A percentile compares a stretch with the other conserved stretches of the same genome.
Conservation (phyloP, 495 filamentous ascomycete species). For the Parathielavia appendiculata region DNA sequence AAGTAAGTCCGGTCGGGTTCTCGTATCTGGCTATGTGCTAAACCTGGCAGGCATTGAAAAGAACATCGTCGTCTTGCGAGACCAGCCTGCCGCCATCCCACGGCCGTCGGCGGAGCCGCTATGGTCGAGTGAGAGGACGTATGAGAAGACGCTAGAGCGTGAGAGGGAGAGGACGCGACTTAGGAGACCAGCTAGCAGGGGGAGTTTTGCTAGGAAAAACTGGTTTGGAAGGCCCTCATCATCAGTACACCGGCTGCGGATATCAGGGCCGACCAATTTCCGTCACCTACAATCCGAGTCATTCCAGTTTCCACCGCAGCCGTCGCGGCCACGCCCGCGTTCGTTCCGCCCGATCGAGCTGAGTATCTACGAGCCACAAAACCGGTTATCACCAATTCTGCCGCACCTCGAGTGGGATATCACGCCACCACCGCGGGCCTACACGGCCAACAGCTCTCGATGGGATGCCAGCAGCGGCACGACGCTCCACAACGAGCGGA, state of each 20-base stretch:
- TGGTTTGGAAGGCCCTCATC: conserved; percentile 35
- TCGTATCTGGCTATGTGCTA: not conserved
- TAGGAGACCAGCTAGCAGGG: conserved; percentile 30
- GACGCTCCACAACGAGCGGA: conserved; percentile 39
- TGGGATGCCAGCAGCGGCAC: conserved; percentile 32
- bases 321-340: conserved; percentile 29
- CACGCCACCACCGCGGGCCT: conserved; percentile 40
- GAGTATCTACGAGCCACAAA: conserved; percentile 63
- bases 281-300: conserved; percentile 47
- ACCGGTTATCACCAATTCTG: conserved; percentile 60
- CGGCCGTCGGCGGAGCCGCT: conserved; percentile 32
- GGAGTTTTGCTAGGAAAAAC: conserved; percentile 31
- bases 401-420: conserved; percentile 45
- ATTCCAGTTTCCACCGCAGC: conserved; percentile 32
- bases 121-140: conserved; percentile 27
- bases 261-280: conserved; percentile 47
- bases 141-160: conserved; percentile 25
- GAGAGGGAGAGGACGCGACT: conserved; percentile 34
- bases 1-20: conserved; percentile 21
- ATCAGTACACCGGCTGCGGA: conserved; percentile 39
- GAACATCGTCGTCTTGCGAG: conserved; percentile 32
- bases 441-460: conserved; percentile 31
- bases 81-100: conserved; percentile 38
- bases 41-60: conserved; percentile 17
- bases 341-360: conserved; percentile 69